Conservation (phyloP, 2,329 filamentous ascomycete genomes). For the Berkeleyomyces basicola region DNA sequence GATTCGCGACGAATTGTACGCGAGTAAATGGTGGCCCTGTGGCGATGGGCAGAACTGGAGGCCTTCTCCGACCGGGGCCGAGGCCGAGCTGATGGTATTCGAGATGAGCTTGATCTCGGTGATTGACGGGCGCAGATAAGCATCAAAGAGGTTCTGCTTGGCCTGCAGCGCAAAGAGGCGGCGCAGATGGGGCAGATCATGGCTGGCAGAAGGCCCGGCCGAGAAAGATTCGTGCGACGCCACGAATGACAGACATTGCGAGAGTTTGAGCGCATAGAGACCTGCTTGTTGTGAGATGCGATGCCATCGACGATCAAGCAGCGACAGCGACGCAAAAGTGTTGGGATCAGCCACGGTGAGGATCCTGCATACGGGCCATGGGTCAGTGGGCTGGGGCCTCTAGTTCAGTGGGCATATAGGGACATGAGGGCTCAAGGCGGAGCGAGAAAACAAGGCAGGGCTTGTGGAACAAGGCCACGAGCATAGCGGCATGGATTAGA, state of each 20-base stretch:
- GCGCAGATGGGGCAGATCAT: conserved; percentile 43
- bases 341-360: conserved; percentile 42
- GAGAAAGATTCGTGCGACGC: conserved; percentile 29
- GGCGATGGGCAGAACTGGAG: conserved; percentile 73
- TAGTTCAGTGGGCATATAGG: neutral
- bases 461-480: conserved; percentile 18
- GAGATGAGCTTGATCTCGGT: conserved; percentile 69
- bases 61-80: conserved; percentile 67
- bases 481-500: neutral
- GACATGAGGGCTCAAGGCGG: conserved; percentile 4
- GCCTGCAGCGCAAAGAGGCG: conserved; percentile 51
- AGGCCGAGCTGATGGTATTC: conserved; percentile 68
- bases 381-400: neutral
- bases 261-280: conserved; percentile 46
- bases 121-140: conserved; percentile 51
- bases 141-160: conserved; percentile 62
- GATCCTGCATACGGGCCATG: conserved; percentile 31
- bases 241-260: conserved; percentile 42
- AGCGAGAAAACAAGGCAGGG: neutral
- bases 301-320: conserved; percentile 51
- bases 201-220: conserved; percentile 24
- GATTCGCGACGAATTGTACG: conserved; percentile 72
- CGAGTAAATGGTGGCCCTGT: conserved; percentile 55
- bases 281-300: conserved; percentile 44
- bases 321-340: conserved; percentile 48